A percentile compares a stretch with the other conserved stretches of the same genome.
These are phyloP conservation scores for Cyclotella kingstonii DNA, from an alignment of 108 stramenopile genomes.

Conservation along the genomic window DNA sequence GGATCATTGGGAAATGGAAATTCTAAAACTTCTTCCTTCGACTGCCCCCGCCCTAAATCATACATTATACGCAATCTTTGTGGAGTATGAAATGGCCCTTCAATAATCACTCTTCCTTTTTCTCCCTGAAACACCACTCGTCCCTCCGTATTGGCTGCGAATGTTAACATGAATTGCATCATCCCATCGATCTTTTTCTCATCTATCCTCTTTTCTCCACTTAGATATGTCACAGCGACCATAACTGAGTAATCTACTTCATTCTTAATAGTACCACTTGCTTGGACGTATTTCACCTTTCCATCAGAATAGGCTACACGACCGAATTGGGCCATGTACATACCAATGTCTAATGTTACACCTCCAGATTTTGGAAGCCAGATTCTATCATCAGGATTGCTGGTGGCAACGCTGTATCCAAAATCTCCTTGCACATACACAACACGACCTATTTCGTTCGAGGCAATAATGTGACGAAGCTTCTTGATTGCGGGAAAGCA, in stretches of 20 bases:
- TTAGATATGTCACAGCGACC: constrained; percentile 27
- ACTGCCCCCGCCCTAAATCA: constrained; percentile 45
- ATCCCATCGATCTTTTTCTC: constrained; percentile 27
- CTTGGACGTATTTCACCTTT: constrained; percentile 31
- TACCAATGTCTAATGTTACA: constrained; percentile 48
- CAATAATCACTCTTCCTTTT: constrained; percentile 56
- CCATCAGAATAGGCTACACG: constrained; percentile 29
- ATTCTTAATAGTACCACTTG: constrained; percentile 45
- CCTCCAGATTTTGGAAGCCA: constrained; percentile 46
- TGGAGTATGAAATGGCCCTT: constrained; percentile 61
- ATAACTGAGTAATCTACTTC: constrained; percentile 45
- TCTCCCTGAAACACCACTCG: constrained; percentile 46
- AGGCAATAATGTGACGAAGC: constrained; percentile 34
- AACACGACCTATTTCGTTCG: constrained; percentile 42
- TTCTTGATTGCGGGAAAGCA: constrained; percentile 59
- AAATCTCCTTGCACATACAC: constrained; percentile 54
- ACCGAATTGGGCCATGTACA: constrained; percentile 57
- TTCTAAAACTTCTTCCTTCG: constrained; percentile 20
- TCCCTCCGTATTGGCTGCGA: constrained; percentile 54
- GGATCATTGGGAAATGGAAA: constrained; percentile 53
- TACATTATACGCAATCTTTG: constrained; percentile 41
- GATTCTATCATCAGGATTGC: constrained; percentile 33
- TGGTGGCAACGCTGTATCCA: constrained; percentile 34
- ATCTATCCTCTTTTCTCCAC: background rate
- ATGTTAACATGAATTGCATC: constrained; percentile 48